Conservation (phyloP, 345 rosid species). For the Firmiana major region DNA sequence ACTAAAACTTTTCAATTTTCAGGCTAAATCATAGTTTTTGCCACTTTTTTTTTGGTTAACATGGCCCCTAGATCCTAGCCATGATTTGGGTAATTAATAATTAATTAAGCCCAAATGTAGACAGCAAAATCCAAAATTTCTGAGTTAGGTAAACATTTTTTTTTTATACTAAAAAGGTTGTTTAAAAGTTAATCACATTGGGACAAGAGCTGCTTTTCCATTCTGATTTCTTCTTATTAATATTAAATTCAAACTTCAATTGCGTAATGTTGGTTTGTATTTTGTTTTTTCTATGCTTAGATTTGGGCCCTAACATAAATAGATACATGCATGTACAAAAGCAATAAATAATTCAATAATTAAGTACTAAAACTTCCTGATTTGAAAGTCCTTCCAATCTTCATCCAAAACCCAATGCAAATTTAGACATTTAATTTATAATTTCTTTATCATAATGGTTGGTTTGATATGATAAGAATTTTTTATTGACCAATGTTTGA, state of each 20-base stretch:
- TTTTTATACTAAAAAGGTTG: not conserved
- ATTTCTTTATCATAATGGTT: not conserved
- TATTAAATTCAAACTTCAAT: not conserved
- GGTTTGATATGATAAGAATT: too few species aligned
- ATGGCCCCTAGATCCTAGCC: not conserved
- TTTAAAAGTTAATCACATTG: not conserved
- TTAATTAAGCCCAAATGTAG: not conserved
- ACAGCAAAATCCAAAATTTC: not conserved
- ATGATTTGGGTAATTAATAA: not conserved
- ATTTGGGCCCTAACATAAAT: not conserved
- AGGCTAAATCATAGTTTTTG: not conserved
- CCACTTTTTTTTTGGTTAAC: not conserved
- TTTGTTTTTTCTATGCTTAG: not conserved
- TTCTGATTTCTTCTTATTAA: not conserved
- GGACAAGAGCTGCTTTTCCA: not conserved
- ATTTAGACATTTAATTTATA: not conserved
- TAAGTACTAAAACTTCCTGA: not conserved
- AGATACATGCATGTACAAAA: not conserved
- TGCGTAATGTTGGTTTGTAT: not conserved
- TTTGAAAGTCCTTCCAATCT: not conserved
- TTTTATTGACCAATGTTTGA: too few species aligned
- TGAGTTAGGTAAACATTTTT: not conserved
- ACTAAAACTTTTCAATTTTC: not conserved
- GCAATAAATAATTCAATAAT: not conserved
- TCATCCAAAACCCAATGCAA: not conserved